Evolutionary conservation across 768 basidiomycete genomes (phyloP).

Genomic region (Rhodotorula toruloides): DNA sequence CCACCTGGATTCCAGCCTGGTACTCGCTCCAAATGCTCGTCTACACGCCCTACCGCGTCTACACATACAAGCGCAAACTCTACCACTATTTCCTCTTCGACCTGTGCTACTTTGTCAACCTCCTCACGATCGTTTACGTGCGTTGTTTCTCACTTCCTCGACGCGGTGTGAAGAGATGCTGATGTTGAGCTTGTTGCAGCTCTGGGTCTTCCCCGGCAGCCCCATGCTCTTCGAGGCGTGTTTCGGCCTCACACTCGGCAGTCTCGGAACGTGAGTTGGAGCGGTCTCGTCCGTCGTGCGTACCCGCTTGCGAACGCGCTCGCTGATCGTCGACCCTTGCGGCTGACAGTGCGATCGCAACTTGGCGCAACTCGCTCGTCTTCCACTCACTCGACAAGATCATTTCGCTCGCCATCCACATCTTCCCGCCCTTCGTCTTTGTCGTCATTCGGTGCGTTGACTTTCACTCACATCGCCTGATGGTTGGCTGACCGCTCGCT

Average conservation of each 20-base stretch:
- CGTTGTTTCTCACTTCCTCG: background rate
- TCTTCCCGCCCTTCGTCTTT: conserved; percentile 85
- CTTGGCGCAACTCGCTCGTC: conserved; percentile 96
- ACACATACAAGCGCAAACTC: conserved; percentile 80
- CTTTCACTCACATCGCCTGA: too few species aligned
- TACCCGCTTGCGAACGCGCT: too few species aligned
- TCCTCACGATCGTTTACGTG: conserved; percentile 77
- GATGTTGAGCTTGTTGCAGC: conserved; percentile 27
- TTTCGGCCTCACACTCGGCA: conserved; percentile 80
- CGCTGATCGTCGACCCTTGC: conserved; percentile 52
- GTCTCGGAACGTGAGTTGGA: conserved; percentile 33
- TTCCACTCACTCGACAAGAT: conserved; percentile 96
- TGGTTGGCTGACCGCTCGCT: background rate
- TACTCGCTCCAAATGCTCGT: conserved; percentile 74
- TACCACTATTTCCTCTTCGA: conserved; percentile 65
- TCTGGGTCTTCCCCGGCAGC: conserved; percentile 80
- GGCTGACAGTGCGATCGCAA: conserved; percentile 76
- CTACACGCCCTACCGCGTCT: conserved; percentile 75
- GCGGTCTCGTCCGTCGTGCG: too few species aligned
- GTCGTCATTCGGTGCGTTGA: conserved; percentile 70
- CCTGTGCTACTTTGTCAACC: conserved; percentile 81
- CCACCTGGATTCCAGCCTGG: conserved; percentile 75
- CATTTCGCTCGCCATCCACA: conserved; percentile 88
- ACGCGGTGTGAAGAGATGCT: too few species aligned
- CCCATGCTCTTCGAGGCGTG: conserved; percentile 79